These are phyloP conservation scores for Hordeum pubiflorum DNA, from an alignment of 202 grass and related monocot species.

Conservation along the genomic window DNA sequence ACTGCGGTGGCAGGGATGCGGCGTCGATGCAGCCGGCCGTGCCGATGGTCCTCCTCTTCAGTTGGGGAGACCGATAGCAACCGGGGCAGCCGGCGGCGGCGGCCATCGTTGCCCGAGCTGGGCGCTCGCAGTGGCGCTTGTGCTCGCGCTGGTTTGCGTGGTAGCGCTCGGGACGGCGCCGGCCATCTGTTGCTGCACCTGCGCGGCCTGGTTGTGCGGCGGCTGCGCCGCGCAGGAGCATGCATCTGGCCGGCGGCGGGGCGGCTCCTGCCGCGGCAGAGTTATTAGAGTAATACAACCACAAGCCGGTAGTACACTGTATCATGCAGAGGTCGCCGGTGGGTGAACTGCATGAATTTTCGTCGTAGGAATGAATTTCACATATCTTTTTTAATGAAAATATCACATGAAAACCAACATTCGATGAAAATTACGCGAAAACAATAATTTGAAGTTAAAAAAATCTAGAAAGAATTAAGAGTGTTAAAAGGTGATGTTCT, in stretches of 20 bases:
- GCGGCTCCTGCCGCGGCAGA: not conserved
- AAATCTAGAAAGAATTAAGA: too few relatives aligned
- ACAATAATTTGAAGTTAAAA: too few relatives aligned
- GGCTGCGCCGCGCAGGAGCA: not conserved
- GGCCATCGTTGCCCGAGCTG: not conserved
- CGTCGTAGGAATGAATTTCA: too few relatives aligned
- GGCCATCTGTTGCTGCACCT: conserved; percentile 31
- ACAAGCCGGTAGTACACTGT: not conserved
- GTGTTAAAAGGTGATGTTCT: too few relatives aligned
- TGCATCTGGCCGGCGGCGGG: not conserved
- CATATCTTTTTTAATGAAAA: too few relatives aligned
- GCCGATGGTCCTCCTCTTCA: not conserved
- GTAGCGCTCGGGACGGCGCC: conserved; percentile 29
- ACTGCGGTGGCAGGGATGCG: not conserved
- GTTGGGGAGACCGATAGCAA: not conserved
- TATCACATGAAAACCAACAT: too few relatives aligned
- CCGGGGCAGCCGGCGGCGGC: not conserved
- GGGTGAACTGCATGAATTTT: not conserved
- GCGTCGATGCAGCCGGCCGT: not conserved
- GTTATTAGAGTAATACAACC: not conserved
- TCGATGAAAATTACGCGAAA: too few relatives aligned
- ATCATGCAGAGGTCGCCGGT: not conserved
- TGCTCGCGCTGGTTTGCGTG: conserved; percentile 33
- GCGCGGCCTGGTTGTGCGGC: conserved; percentile 14
- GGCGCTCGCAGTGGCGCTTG: not conserved